Evolutionary conservation across 1,284 basidiomycete species (phyloP).

Genomic region (Malassezia japonica): DNA sequence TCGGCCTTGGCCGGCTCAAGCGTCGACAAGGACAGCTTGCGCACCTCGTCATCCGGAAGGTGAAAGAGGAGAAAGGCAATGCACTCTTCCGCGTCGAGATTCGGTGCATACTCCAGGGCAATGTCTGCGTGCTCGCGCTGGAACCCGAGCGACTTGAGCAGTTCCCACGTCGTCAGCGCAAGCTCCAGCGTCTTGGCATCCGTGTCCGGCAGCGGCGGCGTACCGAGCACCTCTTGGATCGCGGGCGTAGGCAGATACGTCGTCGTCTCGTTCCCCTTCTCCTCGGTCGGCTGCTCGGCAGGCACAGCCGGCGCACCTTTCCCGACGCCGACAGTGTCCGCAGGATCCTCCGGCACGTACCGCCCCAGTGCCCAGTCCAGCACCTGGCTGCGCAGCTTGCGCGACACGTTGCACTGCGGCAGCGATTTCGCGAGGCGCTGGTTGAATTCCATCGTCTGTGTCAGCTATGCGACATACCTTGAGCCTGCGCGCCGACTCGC

Average conservation of each 20-base stretch:
- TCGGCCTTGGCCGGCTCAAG: neutral
- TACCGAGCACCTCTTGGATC: neutral
- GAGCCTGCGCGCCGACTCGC: conserved; percentile 65
- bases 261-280: too few species aligned
- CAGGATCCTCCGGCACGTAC: too few species aligned
- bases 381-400: too few species aligned
- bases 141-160: conserved; percentile 76
- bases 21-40: neutral
- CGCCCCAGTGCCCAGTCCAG: too few species aligned
- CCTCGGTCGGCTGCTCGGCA: too few species aligned
- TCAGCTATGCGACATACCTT: conserved; percentile 49
- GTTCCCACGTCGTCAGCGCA: conserved; percentile 69
- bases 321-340: too few species aligned
- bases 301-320: too few species aligned
- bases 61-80: conserved; percentile 51
- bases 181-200: conserved; percentile 58
- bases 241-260: neutral
- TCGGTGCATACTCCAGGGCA: conserved; percentile 58
- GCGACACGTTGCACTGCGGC: too few species aligned
- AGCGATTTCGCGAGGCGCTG: conserved; percentile 64
- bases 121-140: conserved; percentile 60
- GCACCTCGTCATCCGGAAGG: neutral
- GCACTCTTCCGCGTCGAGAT: conserved; percentile 77
- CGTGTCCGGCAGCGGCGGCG: conserved; percentile 8
- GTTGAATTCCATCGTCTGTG: conserved; percentile 62